A percentile compares a stretch with the other conserved stretches of the same genome.
These are phyloP conservation scores for Mortierella sp. DNA, from an alignment of 371 early-diverging fungal species.

Conservation along the genomic window DNA sequence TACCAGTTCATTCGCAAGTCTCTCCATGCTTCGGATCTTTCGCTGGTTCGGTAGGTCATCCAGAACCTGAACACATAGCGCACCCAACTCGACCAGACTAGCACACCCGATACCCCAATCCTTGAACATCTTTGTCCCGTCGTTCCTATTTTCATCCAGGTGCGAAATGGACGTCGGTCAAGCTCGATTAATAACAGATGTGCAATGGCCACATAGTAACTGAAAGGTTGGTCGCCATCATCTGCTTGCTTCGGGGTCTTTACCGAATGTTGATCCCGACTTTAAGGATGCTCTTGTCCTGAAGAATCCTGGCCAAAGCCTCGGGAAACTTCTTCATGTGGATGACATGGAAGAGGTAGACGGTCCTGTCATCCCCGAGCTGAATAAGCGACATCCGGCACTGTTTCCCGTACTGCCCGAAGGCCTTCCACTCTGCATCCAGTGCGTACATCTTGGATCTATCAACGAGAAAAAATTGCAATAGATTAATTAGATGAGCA, in stretches of 20 bases:
- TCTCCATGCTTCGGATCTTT: constrained; percentile 58
- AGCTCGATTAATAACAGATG: no score
- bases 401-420: constrained; percentile 44
- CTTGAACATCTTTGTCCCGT: constrained; percentile 63
- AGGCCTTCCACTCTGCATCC: constrained; percentile 72
- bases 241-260: no score
- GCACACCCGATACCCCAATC: constrained; percentile 67
- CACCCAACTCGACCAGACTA: constrained; percentile 65
- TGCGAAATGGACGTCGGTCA: neutral
- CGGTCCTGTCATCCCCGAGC: constrained; percentile 61
- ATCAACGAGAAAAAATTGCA: no score
- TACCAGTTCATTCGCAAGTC: constrained; percentile 63
- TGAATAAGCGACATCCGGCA: constrained; percentile 66
- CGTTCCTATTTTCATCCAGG: constrained; percentile 31
- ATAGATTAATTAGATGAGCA: no score
- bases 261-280: constrained; percentile 67
- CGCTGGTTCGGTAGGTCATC: constrained; percentile 36
- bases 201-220: neutral
- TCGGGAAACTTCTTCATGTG: constrained; percentile 65
- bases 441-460: constrained; percentile 62
- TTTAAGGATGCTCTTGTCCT: constrained; percentile 59
- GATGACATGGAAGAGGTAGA: constrained; percentile 64
- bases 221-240: neutral
- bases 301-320: constrained; percentile 58
- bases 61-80: constrained; percentile 50